A percentile compares a stretch with the other conserved stretches of the same genome.
These are phyloP conservation scores for Colletotrichum liaoningense DNA, from an alignment of 2,329 filamentous ascomycete genomes.

Conservation along the genomic window DNA sequence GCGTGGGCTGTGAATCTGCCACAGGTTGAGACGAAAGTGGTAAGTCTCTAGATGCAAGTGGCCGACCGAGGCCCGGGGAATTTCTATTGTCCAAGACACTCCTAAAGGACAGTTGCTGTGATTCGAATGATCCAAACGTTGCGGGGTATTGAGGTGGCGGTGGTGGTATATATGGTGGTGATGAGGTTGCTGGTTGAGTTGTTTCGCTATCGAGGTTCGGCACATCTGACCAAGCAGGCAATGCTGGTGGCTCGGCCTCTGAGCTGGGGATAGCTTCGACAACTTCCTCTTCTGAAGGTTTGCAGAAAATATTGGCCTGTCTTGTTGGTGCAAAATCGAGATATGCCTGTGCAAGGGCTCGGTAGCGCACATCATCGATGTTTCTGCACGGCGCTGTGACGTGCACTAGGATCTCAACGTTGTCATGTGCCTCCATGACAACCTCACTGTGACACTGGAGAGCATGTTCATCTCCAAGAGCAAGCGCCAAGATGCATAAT, in stretches of 20 bases:
- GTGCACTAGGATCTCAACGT: slow-evolving; percentile 67
- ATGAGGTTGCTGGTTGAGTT: slow-evolving; percentile 20
- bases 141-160: neutral
- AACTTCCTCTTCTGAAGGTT: neutral
- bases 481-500: neutral
- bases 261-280: slow-evolving; percentile 14
- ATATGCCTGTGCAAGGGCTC: slow-evolving; percentile 62
- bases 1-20: neutral
- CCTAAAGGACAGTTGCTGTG: slow-evolving; percentile 54
- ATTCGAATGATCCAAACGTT: neutral
- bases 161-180: neutral
- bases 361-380: slow-evolving; percentile 60
- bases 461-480: slow-evolving; percentile 15
- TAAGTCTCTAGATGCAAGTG: neutral
- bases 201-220: slow-evolving; percentile 20
- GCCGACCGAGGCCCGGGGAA: slow-evolving; percentile 42
- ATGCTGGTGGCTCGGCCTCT: slow-evolving; percentile 3
- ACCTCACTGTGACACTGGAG: neutral
- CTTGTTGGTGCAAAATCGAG: slow-evolving; percentile 55
- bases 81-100: slow-evolving; percentile 57
- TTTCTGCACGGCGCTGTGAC: slow-evolving; percentile 62
- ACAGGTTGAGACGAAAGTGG: slow-evolving; percentile 14
- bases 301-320: slow-evolving; percentile 22
- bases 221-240: slow-evolving; percentile 20
- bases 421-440: slow-evolving; percentile 35